These are phyloP conservation scores for Agarophyton chilense DNA, from an alignment of 23 red algal genomes.

Conservation along the genomic window DNA sequence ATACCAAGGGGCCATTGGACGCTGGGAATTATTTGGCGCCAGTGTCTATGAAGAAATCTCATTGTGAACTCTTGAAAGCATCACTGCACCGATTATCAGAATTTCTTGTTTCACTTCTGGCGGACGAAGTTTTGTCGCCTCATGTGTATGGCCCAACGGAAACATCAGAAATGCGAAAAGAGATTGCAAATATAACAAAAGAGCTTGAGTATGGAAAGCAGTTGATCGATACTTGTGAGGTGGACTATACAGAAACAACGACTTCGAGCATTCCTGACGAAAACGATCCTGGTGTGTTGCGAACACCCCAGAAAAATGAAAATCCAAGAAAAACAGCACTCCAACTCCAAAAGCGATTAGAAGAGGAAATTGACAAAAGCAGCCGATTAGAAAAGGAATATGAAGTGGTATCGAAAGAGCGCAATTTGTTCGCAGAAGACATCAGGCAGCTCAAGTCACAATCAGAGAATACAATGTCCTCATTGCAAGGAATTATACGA, in stretches of 20 bases:
- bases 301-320: constrained; percentile 24
- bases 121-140: constrained; percentile 41
- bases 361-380: constrained; percentile 23
- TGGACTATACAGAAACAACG: background rate
- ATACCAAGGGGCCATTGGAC: background rate
- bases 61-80: background rate
- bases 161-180: constrained; percentile 22
- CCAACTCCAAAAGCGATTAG: constrained; percentile 19
- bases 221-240: constrained; percentile 39
- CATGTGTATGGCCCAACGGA: constrained; percentile 12
- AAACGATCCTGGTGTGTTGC: constrained; percentile 11
- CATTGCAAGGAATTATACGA: constrained; percentile 44
- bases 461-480: constrained; percentile 59
- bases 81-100: constrained; percentile 40
- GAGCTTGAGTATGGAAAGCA: constrained; percentile 48
- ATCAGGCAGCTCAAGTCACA: constrained; percentile 34
- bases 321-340: background rate
- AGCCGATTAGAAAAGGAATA: constrained; percentile 38
- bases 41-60: constrained; percentile 19
- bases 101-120: constrained; percentile 49
- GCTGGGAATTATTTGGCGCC: background rate
- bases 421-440: constrained; percentile 34
- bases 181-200: constrained; percentile 42
- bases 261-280: constrained; percentile 20
- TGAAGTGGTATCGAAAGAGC: constrained; percentile 39